Base-by-base conservation (phyloP, 2,329 filamentous ascomycete species). In the Botrytis paeoniae region DNA sequence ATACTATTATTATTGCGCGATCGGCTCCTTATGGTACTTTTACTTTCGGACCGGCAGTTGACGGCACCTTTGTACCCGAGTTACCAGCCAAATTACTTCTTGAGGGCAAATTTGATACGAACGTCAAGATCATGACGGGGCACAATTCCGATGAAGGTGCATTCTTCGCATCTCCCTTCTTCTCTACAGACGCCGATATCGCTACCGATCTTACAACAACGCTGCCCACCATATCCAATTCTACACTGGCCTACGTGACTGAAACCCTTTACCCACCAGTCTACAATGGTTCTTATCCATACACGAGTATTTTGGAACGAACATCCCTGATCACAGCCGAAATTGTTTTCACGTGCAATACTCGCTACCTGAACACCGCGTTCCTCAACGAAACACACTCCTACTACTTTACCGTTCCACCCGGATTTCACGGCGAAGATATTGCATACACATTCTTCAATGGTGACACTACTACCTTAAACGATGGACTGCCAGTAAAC, bases 391-490 rank as follows among this genome's bases (percentile, higher is more conserved):
- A 82, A 16, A 85, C 85, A 0, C 86, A 85, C 78, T 82, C 82
- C 2, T 89, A 89, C 80, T 79, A 85, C 37, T 89, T 89, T 77
- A 81, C 83, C 35, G 82, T 87, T 1, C 84, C 85, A 0, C 87
- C 87, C 0, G 86, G 83, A 12, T 81, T 87, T 51, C 88, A 90
- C 77, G 86, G 84, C 29, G 79, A 83, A 69, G 88, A 89, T 75
- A 76, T 87, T 6, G 74, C 82, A 0, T 89, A 87, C 75, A 87
- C 85, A 0, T 89, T 85, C 80, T 89, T 84, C 80, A 83, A 85
- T 60, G 82, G 81, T 32, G 77, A 78, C 54, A 79, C 77, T 4
- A 72, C 75, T 2, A 75, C 76, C 7, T n/a, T 66, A 10, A 69
- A 75, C 25, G 74, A 81, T 54, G 77, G 77, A 29, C 18, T 73